phyloP scores from a whole-genome alignment of 169 alveolate species.

The Cryptosporidium meleagridis region DNA sequence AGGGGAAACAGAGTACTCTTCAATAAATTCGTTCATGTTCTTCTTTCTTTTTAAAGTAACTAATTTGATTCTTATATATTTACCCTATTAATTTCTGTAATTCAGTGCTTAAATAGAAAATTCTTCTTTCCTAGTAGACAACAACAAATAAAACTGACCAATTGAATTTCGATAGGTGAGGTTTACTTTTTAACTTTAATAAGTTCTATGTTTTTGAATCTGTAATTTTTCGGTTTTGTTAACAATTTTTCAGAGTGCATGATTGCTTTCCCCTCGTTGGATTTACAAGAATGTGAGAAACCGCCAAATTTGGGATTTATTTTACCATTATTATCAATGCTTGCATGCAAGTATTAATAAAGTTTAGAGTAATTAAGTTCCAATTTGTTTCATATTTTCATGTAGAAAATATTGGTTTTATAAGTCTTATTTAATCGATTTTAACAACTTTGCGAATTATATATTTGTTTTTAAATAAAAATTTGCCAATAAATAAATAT shows the following conservation, averaged over 20 bases:
- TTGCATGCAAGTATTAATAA: neutral
- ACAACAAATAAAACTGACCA: too few species aligned
- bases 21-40: conserved; percentile 40
- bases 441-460: neutral
- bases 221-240: neutral
- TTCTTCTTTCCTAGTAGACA: neutral
- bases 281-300: neutral
- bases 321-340: neutral
- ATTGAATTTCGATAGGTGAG: too few species aligned
- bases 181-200: too few species aligned
- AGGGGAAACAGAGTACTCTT: conserved; percentile 35
- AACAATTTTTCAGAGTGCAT: conserved; percentile 1
- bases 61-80: neutral
- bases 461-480: neutral
- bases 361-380: too few species aligned
- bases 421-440: too few species aligned
- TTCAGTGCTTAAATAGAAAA: neutral
- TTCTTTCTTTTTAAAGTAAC: neutral
- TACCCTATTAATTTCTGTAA: neutral
- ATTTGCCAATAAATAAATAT: neutral
- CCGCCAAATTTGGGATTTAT: neutral
- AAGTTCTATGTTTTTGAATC: too few species aligned
- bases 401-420: too few species aligned
- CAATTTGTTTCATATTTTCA: too few species aligned
- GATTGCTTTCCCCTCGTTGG: conserved; percentile 1